phyloP scores from a whole-genome alignment of 352 stramenopile species.

The Saprolegnia diclina region DNA sequence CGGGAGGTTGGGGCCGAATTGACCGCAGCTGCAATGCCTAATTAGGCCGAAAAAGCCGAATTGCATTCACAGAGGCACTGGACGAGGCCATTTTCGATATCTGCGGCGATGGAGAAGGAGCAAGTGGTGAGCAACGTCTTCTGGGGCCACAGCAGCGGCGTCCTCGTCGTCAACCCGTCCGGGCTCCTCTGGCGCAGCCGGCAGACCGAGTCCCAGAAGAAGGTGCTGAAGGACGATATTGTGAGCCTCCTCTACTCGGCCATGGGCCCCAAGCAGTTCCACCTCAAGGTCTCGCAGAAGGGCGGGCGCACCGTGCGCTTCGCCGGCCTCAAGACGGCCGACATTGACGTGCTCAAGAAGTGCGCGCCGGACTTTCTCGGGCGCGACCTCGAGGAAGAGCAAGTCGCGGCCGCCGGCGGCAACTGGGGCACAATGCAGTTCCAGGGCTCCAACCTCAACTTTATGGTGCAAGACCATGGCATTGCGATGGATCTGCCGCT shows the following conservation, averaged over 20 bases:
- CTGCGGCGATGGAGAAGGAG: constrained; percentile 7
- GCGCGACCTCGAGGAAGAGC: constrained; percentile 60
- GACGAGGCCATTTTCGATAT: background rate
- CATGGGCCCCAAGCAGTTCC: constrained; percentile 70
- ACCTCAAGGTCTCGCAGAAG: constrained; percentile 82
- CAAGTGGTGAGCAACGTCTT: constrained; percentile 69
- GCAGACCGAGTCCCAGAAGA: constrained; percentile 79
- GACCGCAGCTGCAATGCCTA: background rate
- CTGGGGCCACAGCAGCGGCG: constrained; percentile 79
- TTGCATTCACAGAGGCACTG: background rate
- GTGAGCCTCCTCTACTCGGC: constrained; percentile 80
- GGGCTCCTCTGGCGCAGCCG: constrained; percentile 71
- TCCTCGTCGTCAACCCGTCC: constrained; percentile 65
- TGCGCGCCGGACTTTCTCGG: constrained; percentile 3
- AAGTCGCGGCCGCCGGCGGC: constrained; percentile 77
- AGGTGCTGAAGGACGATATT: constrained; percentile 79
- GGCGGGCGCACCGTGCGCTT: constrained; percentile 82
- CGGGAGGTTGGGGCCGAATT: background rate
- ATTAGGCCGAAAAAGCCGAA: background rate
- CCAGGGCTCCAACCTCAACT: constrained; percentile 82
- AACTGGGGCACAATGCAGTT: constrained; percentile 95
- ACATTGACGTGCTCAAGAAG: constrained; percentile 53
- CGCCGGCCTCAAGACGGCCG: constrained; percentile 59
- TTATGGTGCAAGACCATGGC: constrained; percentile 52
- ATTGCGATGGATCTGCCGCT: constrained; percentile 65